Evolutionary conservation across 306 rosid species (phyloP).

Genomic region (Medicago lupulina): DNA sequence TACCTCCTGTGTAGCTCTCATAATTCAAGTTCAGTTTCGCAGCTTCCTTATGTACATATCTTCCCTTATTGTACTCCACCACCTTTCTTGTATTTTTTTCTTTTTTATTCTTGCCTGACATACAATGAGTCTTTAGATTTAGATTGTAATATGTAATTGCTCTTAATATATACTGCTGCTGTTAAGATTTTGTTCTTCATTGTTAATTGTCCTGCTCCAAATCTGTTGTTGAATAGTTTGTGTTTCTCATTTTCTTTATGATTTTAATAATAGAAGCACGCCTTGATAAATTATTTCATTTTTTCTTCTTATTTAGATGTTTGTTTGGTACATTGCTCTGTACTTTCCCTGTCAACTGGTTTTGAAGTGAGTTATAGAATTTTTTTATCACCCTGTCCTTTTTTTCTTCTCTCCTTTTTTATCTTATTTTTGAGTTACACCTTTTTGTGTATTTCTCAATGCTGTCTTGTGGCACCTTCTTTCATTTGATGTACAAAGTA

Average conservation of each 20-base stretch:
- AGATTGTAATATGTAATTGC: conserved; percentile 41
- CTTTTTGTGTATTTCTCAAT: no score
- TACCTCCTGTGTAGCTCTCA: conserved; percentile 76
- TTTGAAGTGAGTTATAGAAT: no score
- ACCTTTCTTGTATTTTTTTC: not conserved
- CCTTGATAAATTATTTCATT: conserved; percentile 5
- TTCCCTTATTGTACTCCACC: conserved; percentile 28
- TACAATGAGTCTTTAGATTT: conserved; percentile 28
- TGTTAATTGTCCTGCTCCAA: conserved; percentile 7
- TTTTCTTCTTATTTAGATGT: not conserved
- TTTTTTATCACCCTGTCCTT: no score
- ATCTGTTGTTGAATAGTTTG: not conserved
- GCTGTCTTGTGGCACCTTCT: no score
- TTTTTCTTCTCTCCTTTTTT: no score
- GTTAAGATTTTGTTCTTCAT: conserved; percentile 10
- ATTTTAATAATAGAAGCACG: conserved; percentile 4
- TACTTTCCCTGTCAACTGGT: no score
- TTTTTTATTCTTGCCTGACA: not conserved
- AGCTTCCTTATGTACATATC: conserved; percentile 46
- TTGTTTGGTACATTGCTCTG: not conserved
- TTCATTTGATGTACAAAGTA: no score
- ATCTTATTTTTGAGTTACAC: no score
- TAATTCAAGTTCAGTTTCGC: not conserved
- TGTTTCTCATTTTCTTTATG: not conserved
- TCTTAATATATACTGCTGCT: conserved; percentile 28